These are phyloP conservation scores for Trebouxia sp. DNA, from an alignment of 139 green algal species.

Conservation along the genomic window DNA sequence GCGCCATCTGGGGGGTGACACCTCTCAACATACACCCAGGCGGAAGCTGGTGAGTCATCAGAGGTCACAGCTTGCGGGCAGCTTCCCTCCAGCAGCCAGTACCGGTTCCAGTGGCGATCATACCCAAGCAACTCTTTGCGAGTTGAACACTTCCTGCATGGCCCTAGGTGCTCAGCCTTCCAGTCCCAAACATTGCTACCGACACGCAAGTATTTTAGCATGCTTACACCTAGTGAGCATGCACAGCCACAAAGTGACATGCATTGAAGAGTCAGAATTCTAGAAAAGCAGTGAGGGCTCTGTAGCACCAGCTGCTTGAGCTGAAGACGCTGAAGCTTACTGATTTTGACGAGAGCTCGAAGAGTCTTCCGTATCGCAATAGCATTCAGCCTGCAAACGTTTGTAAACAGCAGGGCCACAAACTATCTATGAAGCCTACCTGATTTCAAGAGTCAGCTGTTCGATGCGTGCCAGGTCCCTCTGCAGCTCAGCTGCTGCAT, in stretches of 20 bases:
- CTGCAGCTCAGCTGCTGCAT: constrained; percentile 1
- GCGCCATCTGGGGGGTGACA: neutral
- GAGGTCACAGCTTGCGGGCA: constrained; percentile 9
- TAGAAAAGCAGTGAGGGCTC: neutral
- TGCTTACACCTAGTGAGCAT: no score
- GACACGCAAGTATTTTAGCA: no score
- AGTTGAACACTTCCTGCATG: neutral
- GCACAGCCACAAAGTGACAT: neutral
- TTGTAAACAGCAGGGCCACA: no score
- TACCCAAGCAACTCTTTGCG: constrained; percentile 46
- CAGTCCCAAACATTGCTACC: no score
- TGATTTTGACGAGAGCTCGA: no score
- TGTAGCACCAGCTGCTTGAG: no score
- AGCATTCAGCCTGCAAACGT: no score
- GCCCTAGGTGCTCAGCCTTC: no score
- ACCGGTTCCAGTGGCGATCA: constrained; percentile 66
- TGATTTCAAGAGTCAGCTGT: constrained; percentile 20
- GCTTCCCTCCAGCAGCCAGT: constrained; percentile 54
- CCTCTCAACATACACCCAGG: neutral
- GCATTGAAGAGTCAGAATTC: no score
- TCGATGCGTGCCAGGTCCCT: constrained; percentile 25
- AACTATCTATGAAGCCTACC: neutral
- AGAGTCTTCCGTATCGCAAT: no score
- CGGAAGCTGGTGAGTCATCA: constrained; percentile 5
- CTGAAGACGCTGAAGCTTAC: no score